phyloP scores from a whole-genome alignment of 1,284 basidiomycete genomes.

The Mycena sp. region DNA sequence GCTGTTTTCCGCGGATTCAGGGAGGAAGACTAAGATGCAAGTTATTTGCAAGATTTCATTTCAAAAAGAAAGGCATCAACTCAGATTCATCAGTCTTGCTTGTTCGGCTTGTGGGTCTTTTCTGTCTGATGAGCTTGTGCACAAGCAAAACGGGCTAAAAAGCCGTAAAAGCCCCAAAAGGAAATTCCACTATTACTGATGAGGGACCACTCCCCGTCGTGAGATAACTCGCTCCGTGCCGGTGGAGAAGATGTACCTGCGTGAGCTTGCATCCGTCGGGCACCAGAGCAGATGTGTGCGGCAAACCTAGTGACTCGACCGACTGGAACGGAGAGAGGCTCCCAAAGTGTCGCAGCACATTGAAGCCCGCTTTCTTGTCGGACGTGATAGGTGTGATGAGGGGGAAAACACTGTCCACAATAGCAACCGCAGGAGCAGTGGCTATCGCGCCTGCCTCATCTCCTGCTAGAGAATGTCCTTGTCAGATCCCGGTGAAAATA shows the following conservation, averaged over 20 bases:
- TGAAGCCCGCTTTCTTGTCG: constrained; percentile 47
- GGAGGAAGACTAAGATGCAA: no score
- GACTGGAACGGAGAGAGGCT: constrained; percentile 69
- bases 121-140: no score
- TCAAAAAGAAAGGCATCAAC: no score
- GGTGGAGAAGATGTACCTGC: constrained; percentile 64
- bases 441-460: constrained; percentile 57
- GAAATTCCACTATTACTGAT: no score
- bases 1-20: no score
- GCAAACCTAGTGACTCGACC: constrained; percentile 63
- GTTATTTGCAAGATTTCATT: no score
- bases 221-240: constrained; percentile 30
- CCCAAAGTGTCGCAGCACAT: constrained; percentile 60
- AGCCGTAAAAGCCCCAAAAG: no score
- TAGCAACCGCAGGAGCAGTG: constrained; percentile 53
- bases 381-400: constrained; percentile 49
- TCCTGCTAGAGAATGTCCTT: constrained; percentile 46
- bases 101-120: no score
- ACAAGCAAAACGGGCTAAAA: no score
- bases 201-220: no score
- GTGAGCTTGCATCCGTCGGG: constrained; percentile 60
- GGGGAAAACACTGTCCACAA: constrained; percentile 48
- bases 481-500: neutral
- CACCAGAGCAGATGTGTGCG: constrained; percentile 55
- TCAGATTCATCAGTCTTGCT: no score